phyloP scores from a whole-genome alignment of 2,329 filamentous ascomycete genomes.

The Phialemonium atrogriseum region DNA sequence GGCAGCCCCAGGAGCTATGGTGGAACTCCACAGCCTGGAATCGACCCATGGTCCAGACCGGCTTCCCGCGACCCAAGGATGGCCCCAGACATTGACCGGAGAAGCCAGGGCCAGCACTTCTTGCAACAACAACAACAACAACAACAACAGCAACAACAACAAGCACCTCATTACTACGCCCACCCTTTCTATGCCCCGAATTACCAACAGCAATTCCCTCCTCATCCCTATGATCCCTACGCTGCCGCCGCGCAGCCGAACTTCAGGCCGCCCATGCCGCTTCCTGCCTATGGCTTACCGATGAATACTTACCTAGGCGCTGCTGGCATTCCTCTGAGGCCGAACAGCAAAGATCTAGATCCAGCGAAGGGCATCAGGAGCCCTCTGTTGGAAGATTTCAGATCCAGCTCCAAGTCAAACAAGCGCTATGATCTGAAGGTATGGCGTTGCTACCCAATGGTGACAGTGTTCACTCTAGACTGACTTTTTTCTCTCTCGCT shows the following conservation, averaged over 20 bases:
- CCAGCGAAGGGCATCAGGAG: conserved; percentile 57
- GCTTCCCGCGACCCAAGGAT: conserved; percentile 22
- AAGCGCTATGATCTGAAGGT: conserved; percentile 72
- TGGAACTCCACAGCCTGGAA: conserved; percentile 18
- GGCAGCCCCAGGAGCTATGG: conserved; percentile 13
- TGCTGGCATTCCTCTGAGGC: too few relatives aligned
- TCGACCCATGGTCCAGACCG: conserved; percentile 30
- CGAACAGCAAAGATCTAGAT: conserved; percentile 48
- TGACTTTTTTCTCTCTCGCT: conserved; percentile 11
- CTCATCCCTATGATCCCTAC: too few relatives aligned
- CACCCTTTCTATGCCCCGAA: too few relatives aligned
- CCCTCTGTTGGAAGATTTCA: conserved; percentile 70
- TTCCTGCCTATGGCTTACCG: too few relatives aligned
- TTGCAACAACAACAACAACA: too few relatives aligned
- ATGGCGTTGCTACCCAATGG: conserved; percentile 4
- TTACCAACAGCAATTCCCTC: too few relatives aligned
- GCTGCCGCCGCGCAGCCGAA: too few relatives aligned
- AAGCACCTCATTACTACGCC: too few relatives aligned
- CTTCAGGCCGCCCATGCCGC: too few relatives aligned
- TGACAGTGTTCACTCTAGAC: neutral
- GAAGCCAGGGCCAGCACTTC: conserved; percentile 23
- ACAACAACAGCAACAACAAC: too few relatives aligned
- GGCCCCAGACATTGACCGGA: conserved; percentile 19
- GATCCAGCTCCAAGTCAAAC: conserved; percentile 62
- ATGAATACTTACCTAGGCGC: too few relatives aligned